Evolutionary conservation across 1,284 basidiomycete species (phyloP), one percentile per base, ranked within the genome.

Genomic region (Microbotryum lychnidis-dioicae): DNA sequence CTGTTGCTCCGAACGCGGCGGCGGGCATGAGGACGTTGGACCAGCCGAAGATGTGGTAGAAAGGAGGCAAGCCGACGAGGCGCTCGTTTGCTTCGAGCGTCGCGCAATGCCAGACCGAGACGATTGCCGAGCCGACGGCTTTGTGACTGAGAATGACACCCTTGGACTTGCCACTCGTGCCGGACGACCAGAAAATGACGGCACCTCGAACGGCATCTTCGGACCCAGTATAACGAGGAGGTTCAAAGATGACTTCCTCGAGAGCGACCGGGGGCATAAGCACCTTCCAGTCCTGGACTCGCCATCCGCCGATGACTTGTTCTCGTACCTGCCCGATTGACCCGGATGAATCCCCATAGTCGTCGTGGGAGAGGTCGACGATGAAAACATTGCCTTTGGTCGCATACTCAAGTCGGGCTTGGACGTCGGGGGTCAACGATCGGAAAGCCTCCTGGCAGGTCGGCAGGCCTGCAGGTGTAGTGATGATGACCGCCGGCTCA

Each of bases 121-220:
- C 62, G 5, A 72, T 67, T 10, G 73, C 73, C 54, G 69, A 66
- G 5, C 73, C 69, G 18, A 74, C 60, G 1, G 72, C 73, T 6
- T 62, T 62, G 62, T 77, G 76, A 25, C 70, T 69, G 42, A 75
- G 64, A 37, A 76, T 62, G 47, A 77, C 76, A 20, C 75, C 76
- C 54, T 76, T 76, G 60, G 67, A 70, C 66, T 74, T 73, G 37
- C 76, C 76, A 7, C 71, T 75, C 14, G 75, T 76, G 2, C 75
- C 75, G 23, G 72, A 72, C 20, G 69, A 71, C 75, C 75, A 76
- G 46, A 76, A 67, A 16, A 75, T 67, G 44, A 73, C 65, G 7
- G 73, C 71, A 27, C 68, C 63, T n/a, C 71, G 54, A 21, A 63
- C 37, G 48, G 61, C 53, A 37, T 61, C 63, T 37, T 64, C 64